Evolutionary conservation across 805 yeast species (phyloP).

Genomic region (Ogataea naganishii): DNA sequence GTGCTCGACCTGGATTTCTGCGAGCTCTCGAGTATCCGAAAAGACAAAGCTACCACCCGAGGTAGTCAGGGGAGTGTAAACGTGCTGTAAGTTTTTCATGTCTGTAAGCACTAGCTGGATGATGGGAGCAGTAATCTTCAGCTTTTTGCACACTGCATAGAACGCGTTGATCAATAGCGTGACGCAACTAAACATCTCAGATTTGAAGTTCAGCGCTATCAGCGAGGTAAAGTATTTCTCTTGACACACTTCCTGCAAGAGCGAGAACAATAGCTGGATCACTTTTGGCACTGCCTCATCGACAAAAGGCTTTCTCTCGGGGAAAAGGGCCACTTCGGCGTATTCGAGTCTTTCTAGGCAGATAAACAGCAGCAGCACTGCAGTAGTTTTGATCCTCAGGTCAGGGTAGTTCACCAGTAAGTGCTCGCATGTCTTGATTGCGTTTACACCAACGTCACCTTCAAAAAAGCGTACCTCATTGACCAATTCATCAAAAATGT

Average conservation of each 20-base stretch:
- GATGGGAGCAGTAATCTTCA: conserved; percentile 4
- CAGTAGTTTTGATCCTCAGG: conserved; percentile 34
- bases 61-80: conserved; percentile 12
- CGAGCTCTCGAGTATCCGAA: conserved; percentile 13
- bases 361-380: conserved; percentile 43
- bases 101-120: conserved; percentile 11
- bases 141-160: conserved; percentile 9
- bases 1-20: conserved; percentile 13
- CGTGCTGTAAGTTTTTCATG: conserved; percentile 8
- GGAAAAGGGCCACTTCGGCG: conserved; percentile 34
- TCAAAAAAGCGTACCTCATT: conserved; percentile 83
- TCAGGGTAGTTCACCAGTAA: conserved; percentile 23
- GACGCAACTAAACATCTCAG: conserved; percentile 20
- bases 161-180: conserved; percentile 17
- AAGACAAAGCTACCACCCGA: conserved; percentile 7
- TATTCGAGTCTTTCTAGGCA: conserved; percentile 45
- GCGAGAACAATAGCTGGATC: conserved; percentile 13
- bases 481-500: conserved; percentile 77
- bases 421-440: conserved; percentile 40
- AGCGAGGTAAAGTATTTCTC: conserved; percentile 6
- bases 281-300: conserved; percentile 18
- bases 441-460: conserved; percentile 52
- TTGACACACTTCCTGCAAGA: conserved; percentile 6
- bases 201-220: conserved; percentile 15
- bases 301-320: conserved; percentile 28